Conservation (phyloP, 495 filamentous ascomycete species). For the Penicillium coprophilum region DNA sequence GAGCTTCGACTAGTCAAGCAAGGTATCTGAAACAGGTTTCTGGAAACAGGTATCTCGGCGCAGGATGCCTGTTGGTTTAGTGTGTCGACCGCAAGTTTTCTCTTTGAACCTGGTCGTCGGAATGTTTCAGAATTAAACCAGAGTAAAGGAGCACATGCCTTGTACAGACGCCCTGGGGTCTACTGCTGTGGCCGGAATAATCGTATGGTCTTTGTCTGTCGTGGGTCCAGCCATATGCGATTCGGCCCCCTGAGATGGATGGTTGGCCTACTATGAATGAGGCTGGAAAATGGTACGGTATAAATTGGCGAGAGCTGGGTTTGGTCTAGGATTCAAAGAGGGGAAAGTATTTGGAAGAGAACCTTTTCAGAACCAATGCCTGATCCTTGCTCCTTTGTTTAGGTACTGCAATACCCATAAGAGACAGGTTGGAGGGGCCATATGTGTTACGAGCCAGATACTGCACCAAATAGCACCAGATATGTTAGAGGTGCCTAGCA, state of each 20-base stretch:
- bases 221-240: background rate
- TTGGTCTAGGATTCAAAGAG: background rate
- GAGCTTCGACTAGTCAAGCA: too few relatives aligned
- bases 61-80: conserved; percentile 2
- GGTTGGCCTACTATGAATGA: background rate
- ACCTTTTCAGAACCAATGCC: background rate
- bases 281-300: background rate
- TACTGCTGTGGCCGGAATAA: background rate
- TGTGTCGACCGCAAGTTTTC: background rate
- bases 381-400: background rate
- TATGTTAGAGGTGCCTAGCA: background rate
- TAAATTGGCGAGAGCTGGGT: background rate
- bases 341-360: background rate
- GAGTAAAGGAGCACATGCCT: background rate
- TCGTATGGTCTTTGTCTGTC: background rate
- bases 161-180: too few relatives aligned
- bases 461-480: too few relatives aligned
- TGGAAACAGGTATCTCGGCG: conserved; percentile 29
- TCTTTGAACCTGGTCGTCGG: background rate
- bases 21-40: too few relatives aligned
- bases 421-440: too few relatives aligned
- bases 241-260: background rate
- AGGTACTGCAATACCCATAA: background rate
- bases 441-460: background rate
- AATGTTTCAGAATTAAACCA: background rate